phyloP scores from a whole-genome alignment of 2,329 filamentous ascomycete species.

The Acrocalymma vagum region DNA sequence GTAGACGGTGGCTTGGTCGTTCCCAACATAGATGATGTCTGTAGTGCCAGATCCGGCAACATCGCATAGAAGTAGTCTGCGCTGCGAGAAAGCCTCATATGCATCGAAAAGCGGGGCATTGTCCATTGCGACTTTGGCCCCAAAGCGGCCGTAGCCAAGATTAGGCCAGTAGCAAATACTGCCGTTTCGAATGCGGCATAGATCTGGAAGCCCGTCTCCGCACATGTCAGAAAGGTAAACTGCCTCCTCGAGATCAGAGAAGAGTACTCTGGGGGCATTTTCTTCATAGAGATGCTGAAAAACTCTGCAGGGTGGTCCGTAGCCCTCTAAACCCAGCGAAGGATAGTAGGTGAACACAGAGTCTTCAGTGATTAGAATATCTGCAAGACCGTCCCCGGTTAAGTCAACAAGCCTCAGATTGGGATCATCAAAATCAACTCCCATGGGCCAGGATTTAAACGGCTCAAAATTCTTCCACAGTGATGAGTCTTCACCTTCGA shows the following conservation, averaged over 20 bases:
- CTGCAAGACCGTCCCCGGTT: constrained; percentile 15
- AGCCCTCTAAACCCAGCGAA: constrained; percentile 4
- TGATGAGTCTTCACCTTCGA: background rate
- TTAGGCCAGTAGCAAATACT: constrained; percentile 47
- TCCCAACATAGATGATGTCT: constrained; percentile 35
- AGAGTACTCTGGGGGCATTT: too few relatives aligned
- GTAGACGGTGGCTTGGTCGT: constrained; percentile 19
- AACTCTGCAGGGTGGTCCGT: background rate
- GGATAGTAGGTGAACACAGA: constrained; percentile 2
- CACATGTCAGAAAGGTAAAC: constrained; percentile 25
- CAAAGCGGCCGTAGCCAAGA: constrained; percentile 46
- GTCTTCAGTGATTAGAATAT: constrained; percentile 4
- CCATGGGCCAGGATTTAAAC: constrained; percentile 13
- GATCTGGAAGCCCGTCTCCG: constrained; percentile 33
- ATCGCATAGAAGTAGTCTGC: constrained; percentile 25
- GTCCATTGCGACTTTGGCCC: constrained; percentile 33
- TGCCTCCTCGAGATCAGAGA: background rate
- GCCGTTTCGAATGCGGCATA: constrained; percentile 32
- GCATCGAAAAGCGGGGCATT: constrained; percentile 30
- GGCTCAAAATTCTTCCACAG: too few relatives aligned
- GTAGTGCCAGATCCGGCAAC: constrained; percentile 31
- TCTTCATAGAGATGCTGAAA: too few relatives aligned
- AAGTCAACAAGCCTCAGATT: constrained; percentile 16
- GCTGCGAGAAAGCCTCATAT: constrained; percentile 19
- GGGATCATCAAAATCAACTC: constrained; percentile 2